Percentiles rank a stretch among this genome's conserved stretches.
Evolutionary conservation across 108 stramenopile genomes (phyloP).

Genomic region (Schizochytrium sp.): DNA sequence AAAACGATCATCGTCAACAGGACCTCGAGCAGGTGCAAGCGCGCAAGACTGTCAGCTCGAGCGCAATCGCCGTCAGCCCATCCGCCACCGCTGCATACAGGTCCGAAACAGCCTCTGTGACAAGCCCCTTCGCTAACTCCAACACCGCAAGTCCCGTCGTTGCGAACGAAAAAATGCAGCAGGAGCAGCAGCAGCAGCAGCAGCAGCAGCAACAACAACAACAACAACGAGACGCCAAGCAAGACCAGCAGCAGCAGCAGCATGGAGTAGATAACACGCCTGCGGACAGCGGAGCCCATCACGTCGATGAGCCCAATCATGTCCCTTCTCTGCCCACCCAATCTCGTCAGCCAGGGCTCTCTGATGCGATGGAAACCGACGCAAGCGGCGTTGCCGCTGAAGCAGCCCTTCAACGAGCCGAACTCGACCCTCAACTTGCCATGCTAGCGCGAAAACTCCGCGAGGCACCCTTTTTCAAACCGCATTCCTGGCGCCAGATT

Average conservation of each 20-base stretch:
- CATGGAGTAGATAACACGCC: not conserved
- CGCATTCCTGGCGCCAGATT: not conserved
- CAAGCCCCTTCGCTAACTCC: too few species aligned
- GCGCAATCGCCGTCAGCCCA: too few species aligned
- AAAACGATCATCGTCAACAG: too few species aligned
- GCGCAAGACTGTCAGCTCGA: too few species aligned
- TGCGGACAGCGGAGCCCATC: too few species aligned
- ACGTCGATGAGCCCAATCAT: too few species aligned
- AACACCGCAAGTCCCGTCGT: too few species aligned
- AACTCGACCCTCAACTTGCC: not conserved
- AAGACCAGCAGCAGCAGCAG: not conserved
- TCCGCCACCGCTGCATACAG: too few species aligned
- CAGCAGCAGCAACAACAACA: not conserved
- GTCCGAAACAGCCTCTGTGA: too few species aligned
- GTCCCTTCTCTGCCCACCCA: not conserved
- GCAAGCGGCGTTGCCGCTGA: not conserved
- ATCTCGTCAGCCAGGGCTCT: not conserved
- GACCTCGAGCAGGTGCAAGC: too few species aligned
- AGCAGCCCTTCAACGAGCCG: not conserved
- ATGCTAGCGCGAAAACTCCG: not conserved
- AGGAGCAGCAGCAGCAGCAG: too few species aligned
- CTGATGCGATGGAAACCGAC: not conserved
- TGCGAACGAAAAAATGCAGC: too few species aligned
- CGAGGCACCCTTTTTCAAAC: not conserved
- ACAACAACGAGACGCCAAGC: not conserved